Conservation (phyloP, 1,284 basidiomycete species). For the Sporisorium reilianum region DNA sequence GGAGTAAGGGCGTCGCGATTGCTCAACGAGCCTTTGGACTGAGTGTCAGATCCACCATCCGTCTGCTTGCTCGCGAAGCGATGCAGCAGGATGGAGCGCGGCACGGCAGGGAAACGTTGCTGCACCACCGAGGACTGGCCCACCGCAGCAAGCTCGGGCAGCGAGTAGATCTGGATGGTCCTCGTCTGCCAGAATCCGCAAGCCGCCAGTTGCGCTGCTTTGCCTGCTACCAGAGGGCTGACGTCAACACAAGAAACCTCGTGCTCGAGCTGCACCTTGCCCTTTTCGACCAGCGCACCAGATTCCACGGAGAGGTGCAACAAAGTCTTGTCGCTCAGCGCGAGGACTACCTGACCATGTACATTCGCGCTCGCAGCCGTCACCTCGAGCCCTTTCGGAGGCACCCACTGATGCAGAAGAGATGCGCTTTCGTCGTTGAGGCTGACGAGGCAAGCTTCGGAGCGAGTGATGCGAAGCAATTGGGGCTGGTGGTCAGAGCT, state of each 20-base stretch:
- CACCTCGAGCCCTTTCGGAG: conserved; percentile 24
- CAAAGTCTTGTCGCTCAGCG: conserved; percentile 75
- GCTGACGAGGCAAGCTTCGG: conserved; percentile 22
- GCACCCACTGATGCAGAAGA: conserved; percentile 20
- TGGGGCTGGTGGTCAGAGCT: conserved; percentile 2
- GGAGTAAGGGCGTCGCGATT: conserved; percentile 26
- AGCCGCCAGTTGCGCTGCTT: conserved; percentile 70
- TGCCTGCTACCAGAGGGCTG: conserved; percentile 54
- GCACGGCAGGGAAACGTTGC: conserved; percentile 70
- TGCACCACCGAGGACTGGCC: conserved; percentile 28
- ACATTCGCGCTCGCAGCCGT: conserved; percentile 72
- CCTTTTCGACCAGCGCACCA: conserved; percentile 55
- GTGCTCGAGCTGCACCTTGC: conserved; percentile 40
- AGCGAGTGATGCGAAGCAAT: conserved; percentile 19
- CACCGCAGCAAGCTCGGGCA: conserved; percentile 72
- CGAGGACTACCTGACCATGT: conserved; percentile 77
- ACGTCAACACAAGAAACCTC: conserved; percentile 68
- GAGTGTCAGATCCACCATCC: neutral
- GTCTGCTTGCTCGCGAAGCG: conserved; percentile 73
- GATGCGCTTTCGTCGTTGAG: conserved; percentile 6
- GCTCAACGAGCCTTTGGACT: conserved; percentile 16
- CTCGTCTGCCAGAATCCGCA: conserved; percentile 84
- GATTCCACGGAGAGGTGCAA: conserved; percentile 73
- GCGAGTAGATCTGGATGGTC: conserved; percentile 75
- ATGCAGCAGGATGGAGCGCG: conserved; percentile 79